phyloP scores from a whole-genome alignment of 352 stramenopile genomes.

The Phytophthora boehmeriae region DNA sequence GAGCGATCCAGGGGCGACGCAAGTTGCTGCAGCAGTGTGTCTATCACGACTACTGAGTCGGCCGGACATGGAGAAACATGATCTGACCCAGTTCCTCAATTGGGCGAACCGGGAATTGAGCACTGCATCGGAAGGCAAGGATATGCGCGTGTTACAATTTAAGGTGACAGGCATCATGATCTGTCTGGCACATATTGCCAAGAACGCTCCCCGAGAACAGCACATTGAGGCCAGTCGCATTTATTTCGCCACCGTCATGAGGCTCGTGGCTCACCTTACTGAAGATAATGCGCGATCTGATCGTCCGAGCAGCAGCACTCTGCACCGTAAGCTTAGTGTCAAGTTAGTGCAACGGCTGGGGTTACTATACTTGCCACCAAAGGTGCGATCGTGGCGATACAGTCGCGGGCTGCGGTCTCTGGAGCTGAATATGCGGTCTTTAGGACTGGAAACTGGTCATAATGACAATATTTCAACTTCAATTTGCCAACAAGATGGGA shows the following conservation, averaged over 20 bases:
- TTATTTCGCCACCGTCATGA: constrained; percentile 80
- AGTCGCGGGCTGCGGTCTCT: constrained; percentile 92
- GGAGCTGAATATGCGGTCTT: constrained; percentile 89
- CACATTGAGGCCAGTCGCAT: constrained; percentile 73
- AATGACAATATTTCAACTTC: not conserved
- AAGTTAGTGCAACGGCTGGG: constrained; percentile 97
- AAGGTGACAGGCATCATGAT: constrained; percentile 86
- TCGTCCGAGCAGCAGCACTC: constrained; percentile 63
- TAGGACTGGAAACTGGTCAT: constrained; percentile 34
- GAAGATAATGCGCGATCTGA: constrained; percentile 54
- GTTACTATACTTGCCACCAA: constrained; percentile 94
- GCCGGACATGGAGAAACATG: constrained; percentile 93
- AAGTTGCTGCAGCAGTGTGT: constrained; percentile 94
- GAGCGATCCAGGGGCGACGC: constrained; percentile 79
- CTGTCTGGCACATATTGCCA: constrained; percentile 78
- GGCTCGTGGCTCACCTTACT: constrained; percentile 61
- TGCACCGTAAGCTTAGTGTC: constrained; percentile 94
- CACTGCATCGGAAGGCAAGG: constrained; percentile 29
- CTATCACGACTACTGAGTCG: constrained; percentile 94
- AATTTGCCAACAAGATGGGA: constrained; percentile 7
- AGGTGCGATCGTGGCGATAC: constrained; percentile 96
- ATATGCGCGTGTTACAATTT: constrained; percentile 66
- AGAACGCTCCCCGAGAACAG: constrained; percentile 73
- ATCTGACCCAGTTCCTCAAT: constrained; percentile 91
- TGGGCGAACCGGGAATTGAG: constrained; percentile 85